Evolutionary conservation across 108 stramenopile species (phyloP).

Genomic region (Nitzschia sp.): DNA sequence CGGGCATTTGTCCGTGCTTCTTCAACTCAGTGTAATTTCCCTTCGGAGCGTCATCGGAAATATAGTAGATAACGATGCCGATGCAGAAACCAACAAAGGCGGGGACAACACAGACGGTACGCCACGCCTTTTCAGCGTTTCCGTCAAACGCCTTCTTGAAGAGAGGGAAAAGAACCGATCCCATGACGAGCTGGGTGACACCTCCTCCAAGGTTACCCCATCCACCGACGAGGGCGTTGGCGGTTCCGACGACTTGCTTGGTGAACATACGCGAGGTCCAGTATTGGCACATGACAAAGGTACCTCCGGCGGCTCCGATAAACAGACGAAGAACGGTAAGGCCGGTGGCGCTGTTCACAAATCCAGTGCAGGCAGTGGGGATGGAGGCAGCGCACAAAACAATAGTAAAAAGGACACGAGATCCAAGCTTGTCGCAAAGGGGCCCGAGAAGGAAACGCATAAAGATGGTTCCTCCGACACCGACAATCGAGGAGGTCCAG

Average conservation of each 20-base stretch:
- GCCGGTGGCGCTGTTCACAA: constrained; percentile 70
- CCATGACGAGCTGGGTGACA: constrained; percentile 79
- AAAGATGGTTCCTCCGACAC: constrained; percentile 71
- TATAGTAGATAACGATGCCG: constrained; percentile 51
- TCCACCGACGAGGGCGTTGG: constrained; percentile 87
- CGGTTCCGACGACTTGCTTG: constrained; percentile 86
- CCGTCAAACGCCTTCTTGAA: constrained; percentile 63
- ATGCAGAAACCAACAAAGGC: constrained; percentile 58
- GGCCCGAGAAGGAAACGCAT: constrained; percentile 80
- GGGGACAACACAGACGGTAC: constrained; percentile 80
- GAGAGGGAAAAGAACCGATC: constrained; percentile 69
- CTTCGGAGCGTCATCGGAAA: constrained; percentile 86
- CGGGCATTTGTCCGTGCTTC: constrained; percentile 73
- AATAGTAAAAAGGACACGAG: constrained; percentile 65
- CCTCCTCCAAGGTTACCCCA: constrained; percentile 95
- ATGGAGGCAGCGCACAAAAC: constrained; percentile 67
- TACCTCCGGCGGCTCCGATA: constrained; percentile 82
- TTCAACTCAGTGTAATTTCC: constrained; percentile 85
- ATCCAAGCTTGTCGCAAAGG: constrained; percentile 73
- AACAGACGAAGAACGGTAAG: constrained; percentile 73
- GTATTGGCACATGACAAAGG: constrained; percentile 91
- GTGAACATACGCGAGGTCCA: constrained; percentile 91
- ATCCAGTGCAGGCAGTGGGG: constrained; percentile 79
- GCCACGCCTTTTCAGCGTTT: constrained; percentile 81
- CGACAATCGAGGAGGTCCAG: constrained; percentile 80